A percentile compares a stretch with the other conserved stretches of the same genome.
Evolutionary conservation across 176 grass and related monocot species (phyloP).

Genomic region (Aegilops umbellulata): DNA sequence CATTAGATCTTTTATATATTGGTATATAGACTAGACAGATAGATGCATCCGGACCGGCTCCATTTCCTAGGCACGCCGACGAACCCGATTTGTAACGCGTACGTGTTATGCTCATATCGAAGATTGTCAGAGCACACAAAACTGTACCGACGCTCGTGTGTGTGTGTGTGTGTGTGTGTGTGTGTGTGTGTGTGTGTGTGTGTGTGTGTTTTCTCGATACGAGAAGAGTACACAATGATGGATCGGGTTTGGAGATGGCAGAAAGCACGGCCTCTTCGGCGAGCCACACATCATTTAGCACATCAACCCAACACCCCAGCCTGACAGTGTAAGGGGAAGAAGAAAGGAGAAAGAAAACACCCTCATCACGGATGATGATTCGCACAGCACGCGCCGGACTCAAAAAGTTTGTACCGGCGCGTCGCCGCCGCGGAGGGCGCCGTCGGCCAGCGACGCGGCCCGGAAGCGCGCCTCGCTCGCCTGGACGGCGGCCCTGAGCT

Average conservation of each 20-base stretch:
- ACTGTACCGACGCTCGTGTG: background rate
- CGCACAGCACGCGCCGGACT: background rate
- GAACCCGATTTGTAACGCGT: no score
- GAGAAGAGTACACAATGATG: background rate
- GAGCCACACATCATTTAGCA: background rate
- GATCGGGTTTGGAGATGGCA: background rate
- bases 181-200: background rate
- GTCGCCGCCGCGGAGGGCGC: background rate
- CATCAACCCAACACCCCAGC: background rate
- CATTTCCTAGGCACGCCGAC: no score
- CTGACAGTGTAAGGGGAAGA: background rate
- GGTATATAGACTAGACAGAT: no score
- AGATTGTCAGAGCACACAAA: background rate
- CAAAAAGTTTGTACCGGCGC: background rate
- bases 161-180: background rate
- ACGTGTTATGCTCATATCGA: background rate
- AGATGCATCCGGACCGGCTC: no score
- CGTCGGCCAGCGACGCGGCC: background rate
- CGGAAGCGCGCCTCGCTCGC: slow-evolving; percentile 48
- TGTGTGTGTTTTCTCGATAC: background rate
- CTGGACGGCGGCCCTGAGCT: slow-evolving; percentile 58
- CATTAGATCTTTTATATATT: no score
- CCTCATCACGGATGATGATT: no score
- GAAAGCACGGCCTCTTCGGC: background rate
- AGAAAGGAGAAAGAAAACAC: background rate